phyloP scores from a whole-genome alignment of 371 early-diverging fungal species.

The Mortierella sp. region DNA sequence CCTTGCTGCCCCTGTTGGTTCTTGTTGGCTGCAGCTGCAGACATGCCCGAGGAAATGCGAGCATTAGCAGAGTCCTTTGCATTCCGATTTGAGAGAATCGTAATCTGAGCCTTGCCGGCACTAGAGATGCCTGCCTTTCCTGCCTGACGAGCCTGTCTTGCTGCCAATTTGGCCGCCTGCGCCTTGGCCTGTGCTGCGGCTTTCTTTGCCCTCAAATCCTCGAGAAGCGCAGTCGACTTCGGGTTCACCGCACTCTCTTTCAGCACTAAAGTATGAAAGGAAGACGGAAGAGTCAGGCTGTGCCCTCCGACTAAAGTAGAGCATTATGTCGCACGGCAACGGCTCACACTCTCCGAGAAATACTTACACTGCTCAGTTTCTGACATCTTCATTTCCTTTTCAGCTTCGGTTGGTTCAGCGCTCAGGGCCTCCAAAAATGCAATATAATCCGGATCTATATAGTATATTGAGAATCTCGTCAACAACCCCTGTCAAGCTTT shows the following conservation, averaged over 20 bases:
- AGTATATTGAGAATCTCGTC: no score
- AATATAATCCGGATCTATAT: constrained; percentile 78
- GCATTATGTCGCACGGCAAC: not conserved
- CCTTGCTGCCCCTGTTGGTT: constrained; percentile 2
- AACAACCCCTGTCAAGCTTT: no score
- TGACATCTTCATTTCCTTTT: constrained; percentile 58
- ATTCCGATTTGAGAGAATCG: constrained; percentile 42
- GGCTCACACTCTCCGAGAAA: not conserved
- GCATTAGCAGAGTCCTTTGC: constrained; percentile 31
- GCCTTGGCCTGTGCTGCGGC: constrained; percentile 70
- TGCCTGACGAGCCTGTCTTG: constrained; percentile 56
- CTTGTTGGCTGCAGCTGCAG: constrained; percentile 12
- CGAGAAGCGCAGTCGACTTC: constrained; percentile 78
- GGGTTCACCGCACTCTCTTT: constrained; percentile 42
- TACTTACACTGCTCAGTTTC: constrained; percentile 43
- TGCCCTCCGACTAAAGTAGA: no score
- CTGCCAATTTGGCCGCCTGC: constrained; percentile 57
- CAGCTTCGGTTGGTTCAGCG: constrained; percentile 61
- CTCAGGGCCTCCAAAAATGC: constrained; percentile 79
- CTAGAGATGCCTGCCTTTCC: constrained; percentile 49
- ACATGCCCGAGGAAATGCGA: constrained; percentile 1
- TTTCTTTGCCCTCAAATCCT: constrained; percentile 82
- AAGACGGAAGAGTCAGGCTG: no score
- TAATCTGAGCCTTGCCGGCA: constrained; percentile 35
- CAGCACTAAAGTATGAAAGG: constrained; percentile 20